Evolutionary conservation across 345 rosid species (phyloP), one percentile per base, ranked within the genome.

Genomic region (Rubroshorea leprosula): DNA sequence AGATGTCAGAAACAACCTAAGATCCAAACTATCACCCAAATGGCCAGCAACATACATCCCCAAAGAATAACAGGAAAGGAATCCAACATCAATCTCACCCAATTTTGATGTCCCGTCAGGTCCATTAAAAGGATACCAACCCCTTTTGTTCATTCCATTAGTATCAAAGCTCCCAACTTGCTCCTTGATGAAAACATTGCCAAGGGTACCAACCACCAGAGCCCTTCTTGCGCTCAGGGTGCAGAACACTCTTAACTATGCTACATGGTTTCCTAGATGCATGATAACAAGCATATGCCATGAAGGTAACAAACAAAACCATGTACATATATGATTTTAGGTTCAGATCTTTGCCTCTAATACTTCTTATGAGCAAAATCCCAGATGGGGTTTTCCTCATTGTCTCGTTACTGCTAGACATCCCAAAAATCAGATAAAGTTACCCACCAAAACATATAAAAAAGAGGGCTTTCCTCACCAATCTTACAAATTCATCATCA

Each of bases 41-140:
- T 92, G 96, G 25, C 98, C 97, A 17, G 97, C 95, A 4, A 79
- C 80, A 66, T 77, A 89, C 96, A 92, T 86, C 18, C 98, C 96
- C 23, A 79, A 15, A 5, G 89, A 83, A 78, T 89, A 92, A 71
- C 95, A 89, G 61, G 95, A 84, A 16, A 87, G 84, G 69, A 87
- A 90, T 9, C 94, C 96, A 23, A 90, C 83, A 65, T 90, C 97
- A 22, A 85, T 87, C 55, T 87, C 94, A n/a, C 96, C 97, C 74
- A 90, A 71, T 68, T 77, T 90, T 16, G 83, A 86, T 11, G 86
- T 86, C 49, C 97, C 95, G 38, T 78, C 83, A 4, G 69, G 61
- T 29, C 73, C 83, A 54, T 84, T 77, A 64, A 92, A 92, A 6
- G 98, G 98, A 22, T 75, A 80, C 96, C 98, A 89, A 14, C 97